Percentiles rank a stretch among this genome's conserved stretches.
Conservation (phyloP, 148 eudicot genomes). For the Polygonum aviculare region DNA sequence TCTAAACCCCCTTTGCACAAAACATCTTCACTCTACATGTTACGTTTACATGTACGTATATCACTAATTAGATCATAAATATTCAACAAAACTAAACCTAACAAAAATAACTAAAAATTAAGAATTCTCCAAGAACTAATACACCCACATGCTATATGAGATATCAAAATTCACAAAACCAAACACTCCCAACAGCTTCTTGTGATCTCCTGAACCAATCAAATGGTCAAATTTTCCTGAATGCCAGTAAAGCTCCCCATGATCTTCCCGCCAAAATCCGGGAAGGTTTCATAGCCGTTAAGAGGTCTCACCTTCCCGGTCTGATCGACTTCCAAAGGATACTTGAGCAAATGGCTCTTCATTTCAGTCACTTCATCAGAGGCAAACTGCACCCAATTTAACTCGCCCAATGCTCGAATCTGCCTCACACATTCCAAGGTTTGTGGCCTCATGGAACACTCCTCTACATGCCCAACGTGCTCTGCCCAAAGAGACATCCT, state of each 20-base stretch:
- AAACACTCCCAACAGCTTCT: neutral
- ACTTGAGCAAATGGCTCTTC: conserved; percentile 72
- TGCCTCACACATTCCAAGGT: conserved; percentile 66
- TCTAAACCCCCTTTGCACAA: too few species aligned
- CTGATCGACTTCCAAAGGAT: conserved; percentile 82
- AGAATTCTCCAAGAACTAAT: too few species aligned
- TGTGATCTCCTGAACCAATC: neutral
- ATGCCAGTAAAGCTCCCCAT: conserved; percentile 73
- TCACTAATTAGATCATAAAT: too few species aligned
- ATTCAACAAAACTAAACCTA: too few species aligned
- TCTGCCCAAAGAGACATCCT: conserved; percentile 95
- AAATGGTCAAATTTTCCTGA: conserved; percentile 76
- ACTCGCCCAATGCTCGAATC: conserved; percentile 52
- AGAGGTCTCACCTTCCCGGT: conserved; percentile 73
- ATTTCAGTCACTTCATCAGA: conserved; percentile 61
- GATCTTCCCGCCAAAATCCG: conserved; percentile 81
- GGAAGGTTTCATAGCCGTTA: conserved; percentile 62
- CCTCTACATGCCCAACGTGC: conserved; percentile 64
- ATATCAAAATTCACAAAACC: neutral
- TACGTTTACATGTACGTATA: too few species aligned
- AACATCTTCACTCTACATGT: too few species aligned
- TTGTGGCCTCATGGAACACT: conserved; percentile 56
- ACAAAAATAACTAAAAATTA: too few species aligned
- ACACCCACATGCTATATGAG: neutral
- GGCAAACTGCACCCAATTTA: conserved; percentile 69